phyloP scores from a whole-genome alignment of 176 grass and related monocot species.

The Elymus sibiricus region DNA sequence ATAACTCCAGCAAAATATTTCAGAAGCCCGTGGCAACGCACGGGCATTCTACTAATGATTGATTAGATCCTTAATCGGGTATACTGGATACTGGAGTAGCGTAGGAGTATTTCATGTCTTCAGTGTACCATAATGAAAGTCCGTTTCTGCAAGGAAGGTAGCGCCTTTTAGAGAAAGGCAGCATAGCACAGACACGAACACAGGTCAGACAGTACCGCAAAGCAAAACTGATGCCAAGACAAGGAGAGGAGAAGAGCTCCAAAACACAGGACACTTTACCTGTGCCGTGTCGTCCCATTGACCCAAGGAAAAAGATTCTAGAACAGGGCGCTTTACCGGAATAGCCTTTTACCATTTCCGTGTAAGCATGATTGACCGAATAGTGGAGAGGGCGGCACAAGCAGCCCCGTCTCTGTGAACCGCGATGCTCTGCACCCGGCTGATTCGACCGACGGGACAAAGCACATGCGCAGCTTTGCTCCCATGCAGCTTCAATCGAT shows the following conservation, averaged over 20 bases:
- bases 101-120: not conserved
- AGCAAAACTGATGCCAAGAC: not conserved
- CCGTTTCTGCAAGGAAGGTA: not conserved
- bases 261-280: no score
- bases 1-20: no score
- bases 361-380: conserved; percentile 40
- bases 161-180: not conserved
- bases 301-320: conserved; percentile 26
- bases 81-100: not conserved
- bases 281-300: conserved; percentile 16
- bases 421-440: conserved; percentile 13
- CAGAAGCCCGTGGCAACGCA: no score
- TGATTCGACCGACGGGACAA: conserved; percentile 39
- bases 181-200: not conserved
- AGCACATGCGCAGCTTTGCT: conserved; percentile 23
- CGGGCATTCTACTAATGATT: no score
- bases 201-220: not conserved
- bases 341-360: conserved; percentile 45
- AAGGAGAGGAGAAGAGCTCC: not conserved
- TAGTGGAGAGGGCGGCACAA: not conserved
- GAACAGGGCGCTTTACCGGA: conserved; percentile 18
- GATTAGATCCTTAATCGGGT: no score
- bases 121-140: not conserved
- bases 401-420: not conserved
- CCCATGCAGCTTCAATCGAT: not conserved